Conservation (phyloP, 2,329 filamentous ascomycete species). For the Colletotrichum musicola region DNA sequence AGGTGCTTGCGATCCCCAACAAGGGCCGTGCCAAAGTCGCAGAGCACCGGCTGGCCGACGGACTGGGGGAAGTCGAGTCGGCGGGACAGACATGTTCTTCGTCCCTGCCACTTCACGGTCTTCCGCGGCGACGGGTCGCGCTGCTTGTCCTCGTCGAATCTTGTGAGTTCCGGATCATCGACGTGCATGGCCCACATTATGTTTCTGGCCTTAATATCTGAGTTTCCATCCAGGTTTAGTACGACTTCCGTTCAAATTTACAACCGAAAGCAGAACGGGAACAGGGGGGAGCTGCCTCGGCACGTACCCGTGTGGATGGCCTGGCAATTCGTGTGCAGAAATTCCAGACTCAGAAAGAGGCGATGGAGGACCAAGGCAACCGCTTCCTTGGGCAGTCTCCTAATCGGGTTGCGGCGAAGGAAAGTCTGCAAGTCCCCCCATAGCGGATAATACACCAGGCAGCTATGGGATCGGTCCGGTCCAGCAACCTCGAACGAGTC, state of each 20-base stretch:
- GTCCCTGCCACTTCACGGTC: conserved; percentile 49
- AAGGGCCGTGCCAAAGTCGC: conserved; percentile 64
- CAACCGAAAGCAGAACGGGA: too few relatives aligned
- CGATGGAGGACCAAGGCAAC: conserved; percentile 52
- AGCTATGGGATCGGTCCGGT: conserved; percentile 51
- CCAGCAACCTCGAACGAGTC: conserved; percentile 53
- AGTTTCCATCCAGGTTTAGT: not conserved
- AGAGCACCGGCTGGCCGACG: conserved; percentile 54
- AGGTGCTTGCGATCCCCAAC: conserved; percentile 49
- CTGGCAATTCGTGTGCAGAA: conserved; percentile 58
- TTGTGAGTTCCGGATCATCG: conserved; percentile 51
- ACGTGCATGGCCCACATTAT: conserved; percentile 55
- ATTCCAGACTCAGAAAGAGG: conserved; percentile 59
- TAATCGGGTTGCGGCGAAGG: conserved; percentile 53
- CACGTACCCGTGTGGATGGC: conserved; percentile 59
- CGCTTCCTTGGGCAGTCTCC: conserved; percentile 50
- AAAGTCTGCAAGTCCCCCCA: conserved; percentile 57
- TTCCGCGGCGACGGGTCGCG: conserved; percentile 57
- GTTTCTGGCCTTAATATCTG: conserved; percentile 51
- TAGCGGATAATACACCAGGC: conserved; percentile 56
- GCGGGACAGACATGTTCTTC: conserved; percentile 56
- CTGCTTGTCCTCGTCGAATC: conserved; percentile 57
- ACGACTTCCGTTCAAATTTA: not conserved
- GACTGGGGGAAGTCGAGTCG: conserved; percentile 50
- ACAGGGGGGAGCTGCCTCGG: too few relatives aligned